phyloP scores from a whole-genome alignment of 495 filamentous ascomycete species.

The Talaromyces thailandensis region DNA sequence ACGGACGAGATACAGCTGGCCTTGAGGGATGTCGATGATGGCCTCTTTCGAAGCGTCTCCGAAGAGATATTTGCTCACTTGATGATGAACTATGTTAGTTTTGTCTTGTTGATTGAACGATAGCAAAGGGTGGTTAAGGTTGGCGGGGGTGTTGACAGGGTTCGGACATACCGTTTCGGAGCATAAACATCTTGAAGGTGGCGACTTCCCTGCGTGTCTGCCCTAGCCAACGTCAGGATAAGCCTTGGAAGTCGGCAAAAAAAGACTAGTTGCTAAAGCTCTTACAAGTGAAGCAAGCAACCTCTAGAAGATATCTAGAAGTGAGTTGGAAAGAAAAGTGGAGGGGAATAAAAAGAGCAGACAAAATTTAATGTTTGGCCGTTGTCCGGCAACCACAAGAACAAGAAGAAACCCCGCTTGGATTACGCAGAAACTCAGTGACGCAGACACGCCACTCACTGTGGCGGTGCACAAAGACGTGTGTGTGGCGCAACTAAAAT shows the following conservation, averaged over 20 bases:
- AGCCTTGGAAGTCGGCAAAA: background rate
- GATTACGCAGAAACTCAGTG: too few relatives aligned
- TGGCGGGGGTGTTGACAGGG: constrained; percentile 21
- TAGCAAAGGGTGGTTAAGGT: constrained; percentile 14
- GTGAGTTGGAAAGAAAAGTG: background rate
- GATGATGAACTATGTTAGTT: constrained; percentile 12
- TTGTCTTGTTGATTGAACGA: background rate
- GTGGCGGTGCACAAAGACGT: constrained; percentile 1
- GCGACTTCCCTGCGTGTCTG: constrained; percentile 18
- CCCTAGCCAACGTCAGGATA: background rate
- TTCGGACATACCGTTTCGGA: constrained; percentile 51
- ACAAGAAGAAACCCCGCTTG: background rate
- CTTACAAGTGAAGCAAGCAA: background rate
- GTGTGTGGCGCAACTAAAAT: background rate
- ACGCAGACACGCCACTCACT: background rate
- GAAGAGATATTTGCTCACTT: constrained; percentile 88
- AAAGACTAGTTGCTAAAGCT: background rate
- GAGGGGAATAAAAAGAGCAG: background rate
- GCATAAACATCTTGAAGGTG: constrained; percentile 56
- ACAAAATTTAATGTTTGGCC: background rate
- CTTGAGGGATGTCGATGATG: constrained; percentile 88
- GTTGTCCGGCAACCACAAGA: constrained; percentile 1
- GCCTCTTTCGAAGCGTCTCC: constrained; percentile 87
- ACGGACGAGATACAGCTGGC: constrained; percentile 93
- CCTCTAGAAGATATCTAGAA: background rate